Conservation (phyloP, 208 protist genomes). For the Leishmania braziliensis region DNA sequence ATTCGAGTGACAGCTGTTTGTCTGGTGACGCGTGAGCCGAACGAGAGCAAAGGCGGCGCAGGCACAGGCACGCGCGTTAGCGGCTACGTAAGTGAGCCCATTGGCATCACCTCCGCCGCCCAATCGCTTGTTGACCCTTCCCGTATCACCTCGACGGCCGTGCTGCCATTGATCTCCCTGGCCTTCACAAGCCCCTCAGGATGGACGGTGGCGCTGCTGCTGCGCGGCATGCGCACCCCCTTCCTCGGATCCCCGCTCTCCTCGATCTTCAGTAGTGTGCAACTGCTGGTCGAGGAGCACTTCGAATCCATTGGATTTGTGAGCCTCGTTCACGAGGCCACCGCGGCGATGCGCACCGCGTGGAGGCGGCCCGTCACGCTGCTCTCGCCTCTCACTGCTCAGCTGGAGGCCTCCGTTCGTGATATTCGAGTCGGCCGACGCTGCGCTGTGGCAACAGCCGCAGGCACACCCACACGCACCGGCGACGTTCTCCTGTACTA, state of each 20-base stretch:
- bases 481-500: conserved; percentile 28
- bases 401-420: conserved; percentile 20
- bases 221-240: conserved; percentile 41
- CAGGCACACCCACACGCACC: background rate
- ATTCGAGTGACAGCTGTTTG: conserved; percentile 19
- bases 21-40: background rate
- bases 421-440: conserved; percentile 22
- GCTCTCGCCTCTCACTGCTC: conserved; percentile 9
- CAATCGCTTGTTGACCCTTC: background rate
- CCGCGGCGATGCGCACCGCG: conserved; percentile 12
- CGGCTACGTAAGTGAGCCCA: conserved; percentile 17
- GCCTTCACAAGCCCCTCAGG: conserved; percentile 42
- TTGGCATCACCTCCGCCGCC: background rate
- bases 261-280: conserved; percentile 49
- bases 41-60: background rate
- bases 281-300: conserved; percentile 36
- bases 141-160: background rate
- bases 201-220: conserved; percentile 55
- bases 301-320: conserved; percentile 36
- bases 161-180: conserved; percentile 24
- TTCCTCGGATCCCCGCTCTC: conserved; percentile 62
- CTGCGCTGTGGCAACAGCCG: background rate
- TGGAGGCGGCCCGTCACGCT: conserved; percentile 12
- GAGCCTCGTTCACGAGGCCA: conserved; percentile 17
- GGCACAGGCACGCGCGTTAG: background rate